These are phyloP conservation scores for Barnettozyma populi DNA, from an alignment of 805 yeast genomes.

Conservation along the genomic window DNA sequence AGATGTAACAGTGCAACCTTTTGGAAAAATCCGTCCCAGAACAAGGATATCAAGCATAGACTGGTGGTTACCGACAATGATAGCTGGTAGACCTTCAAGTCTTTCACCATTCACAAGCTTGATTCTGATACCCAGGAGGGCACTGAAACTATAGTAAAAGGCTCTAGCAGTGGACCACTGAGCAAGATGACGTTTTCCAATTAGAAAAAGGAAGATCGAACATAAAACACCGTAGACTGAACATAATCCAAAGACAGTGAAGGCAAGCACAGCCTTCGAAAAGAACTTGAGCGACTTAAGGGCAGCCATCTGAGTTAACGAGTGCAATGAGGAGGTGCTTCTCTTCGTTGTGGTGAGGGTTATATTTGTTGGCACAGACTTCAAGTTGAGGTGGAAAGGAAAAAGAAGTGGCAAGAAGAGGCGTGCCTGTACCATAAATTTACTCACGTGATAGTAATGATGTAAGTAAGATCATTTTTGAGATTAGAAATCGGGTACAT, in stretches of 20 bases:
- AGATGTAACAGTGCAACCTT: conserved; percentile 87
- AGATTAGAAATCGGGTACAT: neutral
- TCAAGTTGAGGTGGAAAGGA: neutral
- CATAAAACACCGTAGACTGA: conserved; percentile 76
- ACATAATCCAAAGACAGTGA: conserved; percentile 47
- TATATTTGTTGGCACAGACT: neutral
- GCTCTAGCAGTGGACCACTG: conserved; percentile 90
- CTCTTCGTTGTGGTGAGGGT: neutral
- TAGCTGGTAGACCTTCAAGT: conserved; percentile 61
- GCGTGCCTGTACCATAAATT: neutral
- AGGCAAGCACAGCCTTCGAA: conserved; percentile 49
- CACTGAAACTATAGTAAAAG: conserved; percentile 58
- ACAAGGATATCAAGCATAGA: conserved; percentile 79
- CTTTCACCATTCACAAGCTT: conserved; percentile 61
- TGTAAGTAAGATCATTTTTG: neutral
- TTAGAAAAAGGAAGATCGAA: conserved; percentile 56
- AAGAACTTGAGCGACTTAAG: conserved; percentile 39
- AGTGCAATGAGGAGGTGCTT: neutral
- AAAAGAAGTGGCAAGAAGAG: neutral
- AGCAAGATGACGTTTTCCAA: conserved; percentile 73
- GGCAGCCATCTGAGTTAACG: conserved; percentile 6
- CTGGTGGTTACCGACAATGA: conserved; percentile 86
- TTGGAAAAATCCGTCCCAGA: conserved; percentile 80
- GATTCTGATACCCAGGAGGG: conserved; percentile 63
- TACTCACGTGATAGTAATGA: neutral